Conservation (phyloP, 257 asterid genomes). For the Haberlea rhodopensis region DNA sequence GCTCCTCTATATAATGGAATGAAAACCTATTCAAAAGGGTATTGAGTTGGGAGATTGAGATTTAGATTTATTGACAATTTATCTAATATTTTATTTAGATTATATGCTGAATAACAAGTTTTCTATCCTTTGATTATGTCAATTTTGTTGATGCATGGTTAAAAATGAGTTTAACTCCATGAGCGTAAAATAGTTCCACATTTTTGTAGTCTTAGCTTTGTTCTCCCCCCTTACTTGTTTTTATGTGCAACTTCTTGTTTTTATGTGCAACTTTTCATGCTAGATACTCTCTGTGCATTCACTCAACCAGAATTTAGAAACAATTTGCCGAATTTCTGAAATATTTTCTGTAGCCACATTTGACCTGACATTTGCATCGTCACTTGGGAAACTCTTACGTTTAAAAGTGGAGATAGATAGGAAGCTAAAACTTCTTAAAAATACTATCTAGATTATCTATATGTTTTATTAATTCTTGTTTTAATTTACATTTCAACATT, state of each 20-base stretch:
- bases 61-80: too few relatives aligned
- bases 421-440: slow-evolving; percentile 11
- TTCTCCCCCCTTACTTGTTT: background rate
- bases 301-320: background rate
- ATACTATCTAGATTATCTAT: background rate
- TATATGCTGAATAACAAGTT: too few relatives aligned
- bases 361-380: background rate
- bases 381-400: background rate
- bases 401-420: background rate
- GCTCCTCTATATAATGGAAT: too few relatives aligned
- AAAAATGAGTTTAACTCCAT: background rate
- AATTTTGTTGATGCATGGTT: background rate
- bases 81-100: too few relatives aligned
- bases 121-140: background rate
- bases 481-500: too few relatives aligned
- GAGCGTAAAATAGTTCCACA: background rate
- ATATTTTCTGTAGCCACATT: background rate
- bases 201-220: background rate
- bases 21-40: too few relatives aligned
- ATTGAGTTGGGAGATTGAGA: too few relatives aligned
- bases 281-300: background rate
- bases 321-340: background rate
- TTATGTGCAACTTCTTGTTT: background rate
- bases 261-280: background rate
- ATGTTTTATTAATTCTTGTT: background rate